Conservation (phyloP, 2,329 filamentous ascomycete genomes). For the Epichloe coenophiala region DNA sequence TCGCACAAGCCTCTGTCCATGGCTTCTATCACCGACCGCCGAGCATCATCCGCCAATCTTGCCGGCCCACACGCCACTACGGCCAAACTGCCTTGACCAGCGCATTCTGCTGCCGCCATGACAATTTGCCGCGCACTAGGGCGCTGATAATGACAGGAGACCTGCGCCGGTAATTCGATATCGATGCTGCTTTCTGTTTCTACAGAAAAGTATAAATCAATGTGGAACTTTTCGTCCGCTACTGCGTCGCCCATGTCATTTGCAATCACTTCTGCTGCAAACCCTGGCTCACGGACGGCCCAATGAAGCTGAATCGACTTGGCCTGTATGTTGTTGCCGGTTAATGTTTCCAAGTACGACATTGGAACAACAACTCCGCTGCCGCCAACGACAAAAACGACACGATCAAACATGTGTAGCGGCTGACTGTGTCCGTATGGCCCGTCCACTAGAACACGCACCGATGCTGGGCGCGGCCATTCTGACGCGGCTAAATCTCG, state of each 20-base stretch:
- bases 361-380: constrained; percentile 30
- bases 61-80: constrained; percentile 32
- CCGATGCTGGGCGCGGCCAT: constrained; percentile 12
- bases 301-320: constrained; percentile 24
- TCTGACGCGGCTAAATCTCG: constrained; percentile 15
- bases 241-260: constrained; percentile 19
- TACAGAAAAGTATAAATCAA: constrained; percentile 25
- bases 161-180: constrained; percentile 7
- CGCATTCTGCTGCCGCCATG: constrained; percentile 11
- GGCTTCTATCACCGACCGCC: constrained; percentile 20
- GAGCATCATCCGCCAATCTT: constrained; percentile 29
- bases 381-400: constrained; percentile 31
- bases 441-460: constrained; percentile 29
- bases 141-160: constrained; percentile 13
- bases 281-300: constrained; percentile 27
- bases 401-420: constrained; percentile 23
- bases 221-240: constrained; percentile 15
- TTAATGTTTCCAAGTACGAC: constrained; percentile 22
- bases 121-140: constrained; percentile 22
- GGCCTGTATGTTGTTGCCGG: constrained; percentile 5
- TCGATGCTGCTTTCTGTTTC: constrained; percentile 5
- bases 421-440: constrained; percentile 29
- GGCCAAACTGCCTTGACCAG: constrained; percentile 18
- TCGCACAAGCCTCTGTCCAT: constrained; percentile 13
- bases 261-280: constrained; percentile 21